Evolutionary conservation across 495 filamentous ascomycete species (phyloP), one percentile per base, ranked within the genome.

Genomic region (Sabuloglossum arenarium): DNA sequence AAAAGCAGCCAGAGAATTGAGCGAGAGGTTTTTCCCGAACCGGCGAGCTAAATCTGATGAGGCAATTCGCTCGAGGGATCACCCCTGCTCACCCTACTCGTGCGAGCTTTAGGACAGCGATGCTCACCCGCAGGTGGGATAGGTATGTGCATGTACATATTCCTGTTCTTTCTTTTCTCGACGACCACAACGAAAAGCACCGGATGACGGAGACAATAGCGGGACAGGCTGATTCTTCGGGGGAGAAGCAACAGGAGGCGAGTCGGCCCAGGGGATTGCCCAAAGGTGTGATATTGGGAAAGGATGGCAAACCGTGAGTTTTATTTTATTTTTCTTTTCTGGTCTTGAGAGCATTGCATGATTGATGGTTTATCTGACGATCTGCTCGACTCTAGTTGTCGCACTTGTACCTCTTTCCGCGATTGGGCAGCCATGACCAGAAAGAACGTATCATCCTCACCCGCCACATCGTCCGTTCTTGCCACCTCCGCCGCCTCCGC

Each of bases 291-390:
- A 77, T 94, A 3, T 71, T 96, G 39, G 91, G 83, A 46, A 86
- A 89, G 61, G 86, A 98, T 73, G 91, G 91, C 47, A 97, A 96
- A 70, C 91, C 90, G 91, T 97, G 74, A 69, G 86, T 67, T 52
- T 24, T 9, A 23, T 24, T 32, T 46, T 27, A 3, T 30, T 16
- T 39, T 39, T 8, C 34, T 8, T 16, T 25, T 14, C 23, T 9
- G 4, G 25, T 5, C 10, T 28, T 4, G 45, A 28, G 45, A 24
- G 9, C 43, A 24, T 51, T 45, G 34, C 25, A 27, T 53, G 34
- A 59, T 49, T 10, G 23, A 27, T 51, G 28, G 56, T 8, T 9
- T 19, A 21, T 14, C 24, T 53, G 16, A 49, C 21, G 25, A 24
- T 23, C 23, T 9, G 2, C n/a, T 54, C 8, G 54, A 64, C 54